Evolutionary conservation across 192 early-diverging fungal species (phyloP).

Genomic region (Ramicandelaber brevisporus): DNA sequence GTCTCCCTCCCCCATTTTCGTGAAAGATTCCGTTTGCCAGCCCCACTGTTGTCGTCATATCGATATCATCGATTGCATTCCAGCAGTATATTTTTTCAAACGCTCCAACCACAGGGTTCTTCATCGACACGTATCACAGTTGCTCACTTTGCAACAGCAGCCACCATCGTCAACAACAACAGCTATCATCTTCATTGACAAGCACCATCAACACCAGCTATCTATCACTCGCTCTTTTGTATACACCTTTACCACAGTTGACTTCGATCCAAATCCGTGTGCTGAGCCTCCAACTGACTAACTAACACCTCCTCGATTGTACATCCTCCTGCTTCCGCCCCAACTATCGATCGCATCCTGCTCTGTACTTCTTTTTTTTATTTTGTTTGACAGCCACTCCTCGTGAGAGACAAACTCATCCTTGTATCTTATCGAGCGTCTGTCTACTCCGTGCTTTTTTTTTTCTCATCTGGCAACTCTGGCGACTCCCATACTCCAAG

Average conservation of each 20-base stretch:
- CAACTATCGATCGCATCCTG: slow-evolving; percentile 9
- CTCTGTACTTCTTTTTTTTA: slow-evolving; percentile 4
- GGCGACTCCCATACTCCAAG: background rate
- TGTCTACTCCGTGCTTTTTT: background rate
- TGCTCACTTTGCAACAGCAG: too few species aligned
- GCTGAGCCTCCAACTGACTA: slow-evolving; percentile 4
- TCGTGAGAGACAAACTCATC: too few species aligned
- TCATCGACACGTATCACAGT: slow-evolving; percentile 10
- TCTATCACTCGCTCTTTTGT: too few species aligned
- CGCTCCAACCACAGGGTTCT: slow-evolving; percentile 1
- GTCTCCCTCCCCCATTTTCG: background rate
- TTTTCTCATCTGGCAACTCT: background rate
- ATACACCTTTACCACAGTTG: slow-evolving; percentile 17
- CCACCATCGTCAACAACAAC: too few species aligned
- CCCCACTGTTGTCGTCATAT: background rate
- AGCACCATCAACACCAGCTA: too few species aligned
- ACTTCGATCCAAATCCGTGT: slow-evolving; percentile 10
- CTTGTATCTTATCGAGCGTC: too few species aligned
- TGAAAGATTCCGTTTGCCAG: background rate
- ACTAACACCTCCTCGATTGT: slow-evolving; percentile 1
- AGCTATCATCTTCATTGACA: too few species aligned
- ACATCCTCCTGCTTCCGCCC: slow-evolving; percentile 1
- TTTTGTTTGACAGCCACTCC: too few species aligned
- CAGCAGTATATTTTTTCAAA: background rate
- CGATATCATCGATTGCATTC: background rate